Conservation (phyloP, 73 alveolate species). For the Paramecium primaurelia region DNA sequence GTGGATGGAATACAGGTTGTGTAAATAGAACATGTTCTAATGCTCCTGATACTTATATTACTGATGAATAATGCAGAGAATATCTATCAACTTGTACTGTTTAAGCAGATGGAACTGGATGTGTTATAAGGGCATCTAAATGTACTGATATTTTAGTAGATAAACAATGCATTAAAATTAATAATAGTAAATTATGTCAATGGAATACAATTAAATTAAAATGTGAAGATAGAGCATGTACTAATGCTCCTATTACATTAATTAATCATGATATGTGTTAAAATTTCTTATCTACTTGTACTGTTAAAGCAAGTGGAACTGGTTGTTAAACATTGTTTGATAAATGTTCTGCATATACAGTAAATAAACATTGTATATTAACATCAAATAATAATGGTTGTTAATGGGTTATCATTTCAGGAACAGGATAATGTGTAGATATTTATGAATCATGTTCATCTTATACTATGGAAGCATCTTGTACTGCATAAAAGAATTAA, state of each 20-base stretch:
- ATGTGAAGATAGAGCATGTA: constrained; percentile 1
- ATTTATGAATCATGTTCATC: not conserved
- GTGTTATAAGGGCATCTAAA: not conserved
- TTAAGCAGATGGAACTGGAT: constrained; percentile 3
- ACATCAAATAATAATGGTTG: not conserved
- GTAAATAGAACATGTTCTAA: not conserved
- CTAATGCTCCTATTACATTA: not conserved
- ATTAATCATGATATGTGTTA: not conserved
- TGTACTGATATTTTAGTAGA: not conserved
- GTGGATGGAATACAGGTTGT: constrained; percentile 44
- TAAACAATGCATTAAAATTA: not conserved
- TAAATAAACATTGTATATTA: not conserved
- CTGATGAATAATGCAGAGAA: not conserved
- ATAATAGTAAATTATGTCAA: not conserved
- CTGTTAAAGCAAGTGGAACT: not conserved
- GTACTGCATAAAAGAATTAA: not conserved
- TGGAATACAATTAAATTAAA: not conserved
- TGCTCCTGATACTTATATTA: not conserved
- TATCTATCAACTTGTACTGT: not conserved
- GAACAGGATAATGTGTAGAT: not conserved
- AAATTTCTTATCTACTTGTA: not conserved
- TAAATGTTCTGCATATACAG: not conserved
- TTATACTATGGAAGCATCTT: not conserved
- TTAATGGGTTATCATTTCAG: not conserved
- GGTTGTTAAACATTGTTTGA: not conserved